Percentiles rank a stretch among this genome's conserved stretches.
Conservation (phyloP, 768 basidiomycete genomes). For the Leccinellum luteum region DNA sequence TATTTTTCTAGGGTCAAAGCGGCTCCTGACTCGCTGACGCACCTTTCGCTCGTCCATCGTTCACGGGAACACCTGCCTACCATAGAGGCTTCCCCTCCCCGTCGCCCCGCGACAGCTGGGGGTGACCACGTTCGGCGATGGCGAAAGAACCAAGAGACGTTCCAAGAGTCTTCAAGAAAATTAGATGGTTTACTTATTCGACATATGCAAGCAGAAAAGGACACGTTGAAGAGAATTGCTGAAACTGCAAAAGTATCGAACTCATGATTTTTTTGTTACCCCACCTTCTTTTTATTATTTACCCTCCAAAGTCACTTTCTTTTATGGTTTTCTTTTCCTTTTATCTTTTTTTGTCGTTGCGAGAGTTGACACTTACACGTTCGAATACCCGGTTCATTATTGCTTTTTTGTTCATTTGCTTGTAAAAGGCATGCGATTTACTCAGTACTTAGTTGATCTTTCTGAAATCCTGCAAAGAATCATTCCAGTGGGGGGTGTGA, state of each 20-base stretch:
- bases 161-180: conserved; percentile 58
- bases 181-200: conserved; percentile 78
- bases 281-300: conserved; percentile 1
- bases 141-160: conserved; percentile 32
- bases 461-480: neutral
- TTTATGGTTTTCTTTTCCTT: neutral
- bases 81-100: conserved; percentile 7
- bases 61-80: conserved; percentile 39
- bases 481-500: conserved; percentile 4
- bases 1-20: conserved; percentile 49
- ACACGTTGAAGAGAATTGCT: conserved; percentile 76
- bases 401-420: conserved; percentile 13
- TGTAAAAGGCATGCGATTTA: conserved; percentile 30
- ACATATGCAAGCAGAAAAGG: conserved; percentile 83
- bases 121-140: conserved; percentile 27
- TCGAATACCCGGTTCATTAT: conserved; percentile 27
- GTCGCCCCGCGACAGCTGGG: conserved; percentile 16
- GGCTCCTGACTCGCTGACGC: conserved; percentile 29
- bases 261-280: conserved; percentile 15
- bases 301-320: conserved; percentile 15
- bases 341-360: conserved; percentile 9
- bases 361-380: conserved; percentile 13
- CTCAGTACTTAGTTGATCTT: conserved; percentile 15
- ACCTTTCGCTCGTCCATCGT: conserved; percentile 37
- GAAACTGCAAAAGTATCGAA: conserved; percentile 37